A percentile compares a stretch with the other conserved stretches of the same genome.
Conservation (phyloP, 495 filamentous ascomycete genomes). For the Aspergillus egyptiacus region DNA sequence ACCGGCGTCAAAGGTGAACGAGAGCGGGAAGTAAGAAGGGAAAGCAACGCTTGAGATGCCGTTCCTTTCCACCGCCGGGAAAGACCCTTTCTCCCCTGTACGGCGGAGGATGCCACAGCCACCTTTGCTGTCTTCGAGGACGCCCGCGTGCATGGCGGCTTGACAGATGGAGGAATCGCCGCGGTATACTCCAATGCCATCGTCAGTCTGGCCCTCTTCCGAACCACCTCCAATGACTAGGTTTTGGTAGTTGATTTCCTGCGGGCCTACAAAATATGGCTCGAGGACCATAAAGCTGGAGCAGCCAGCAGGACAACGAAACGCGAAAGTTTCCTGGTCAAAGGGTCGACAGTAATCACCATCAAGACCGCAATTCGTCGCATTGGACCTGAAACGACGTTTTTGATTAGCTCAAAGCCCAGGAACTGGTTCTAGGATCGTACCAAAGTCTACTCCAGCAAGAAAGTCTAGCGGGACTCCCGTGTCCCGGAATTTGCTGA, state of each 20-base stretch:
- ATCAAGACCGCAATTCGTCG: constrained; percentile 62
- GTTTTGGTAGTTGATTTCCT: constrained; percentile 57
- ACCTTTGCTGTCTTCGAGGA: constrained; percentile 56
- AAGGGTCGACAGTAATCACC: constrained; percentile 70
- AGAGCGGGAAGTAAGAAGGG: constrained; percentile 62
- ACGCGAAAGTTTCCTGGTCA: constrained; percentile 56
- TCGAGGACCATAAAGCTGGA: constrained; percentile 57
- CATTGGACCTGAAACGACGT: constrained; percentile 29
- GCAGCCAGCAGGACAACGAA: constrained; percentile 70
- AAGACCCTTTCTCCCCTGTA: constrained; percentile 53
- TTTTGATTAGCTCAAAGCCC: background rate
- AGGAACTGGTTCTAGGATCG: background rate
- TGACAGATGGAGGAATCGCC: constrained; percentile 75
- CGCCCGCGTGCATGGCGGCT: constrained; percentile 66
- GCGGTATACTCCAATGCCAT: constrained; percentile 51
- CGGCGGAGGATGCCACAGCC: constrained; percentile 68
- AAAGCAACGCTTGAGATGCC: constrained; percentile 62
- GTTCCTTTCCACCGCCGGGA: constrained; percentile 44
- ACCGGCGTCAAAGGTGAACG: constrained; percentile 51
- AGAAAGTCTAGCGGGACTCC: constrained; percentile 47
- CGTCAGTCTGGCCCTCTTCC: constrained; percentile 28
- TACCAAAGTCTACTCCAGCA: constrained; percentile 51
- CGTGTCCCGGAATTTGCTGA: constrained; percentile 56
- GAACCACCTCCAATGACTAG: constrained; percentile 65
- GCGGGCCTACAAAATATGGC: constrained; percentile 60